Evolutionary conservation across 2,329 filamentous ascomycete species (phyloP).

Genomic region (Didymella keratinophila): DNA sequence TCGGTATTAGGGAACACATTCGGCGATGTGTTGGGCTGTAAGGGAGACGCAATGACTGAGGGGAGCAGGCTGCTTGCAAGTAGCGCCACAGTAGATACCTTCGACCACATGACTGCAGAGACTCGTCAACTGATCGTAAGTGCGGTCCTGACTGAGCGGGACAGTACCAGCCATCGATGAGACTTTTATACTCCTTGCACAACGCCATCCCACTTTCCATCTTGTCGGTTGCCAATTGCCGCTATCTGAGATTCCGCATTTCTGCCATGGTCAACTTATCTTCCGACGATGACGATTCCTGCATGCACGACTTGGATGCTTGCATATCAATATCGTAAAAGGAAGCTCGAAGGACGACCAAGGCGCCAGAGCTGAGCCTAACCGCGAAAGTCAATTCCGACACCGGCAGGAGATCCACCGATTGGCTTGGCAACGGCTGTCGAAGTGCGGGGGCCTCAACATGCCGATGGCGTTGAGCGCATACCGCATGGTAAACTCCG

Average conservation of each 20-base stretch:
- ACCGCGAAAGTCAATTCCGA: background rate
- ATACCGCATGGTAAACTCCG: background rate
- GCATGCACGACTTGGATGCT: conserved; percentile 19
- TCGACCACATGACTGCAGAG: conserved; percentile 22
- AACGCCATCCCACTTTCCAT: background rate
- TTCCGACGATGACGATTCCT: conserved; percentile 20
- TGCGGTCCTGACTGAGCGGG: background rate
- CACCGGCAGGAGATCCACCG: conserved; percentile 9
- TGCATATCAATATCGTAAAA: conserved; percentile 24
- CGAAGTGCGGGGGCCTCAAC: conserved; percentile 11
- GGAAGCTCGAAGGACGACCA: conserved; percentile 28
- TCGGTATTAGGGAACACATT: conserved; percentile 24
- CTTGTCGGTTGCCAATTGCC: conserved; percentile 7
- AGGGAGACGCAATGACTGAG: conserved; percentile 20
- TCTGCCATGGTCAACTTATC: conserved; percentile 4
- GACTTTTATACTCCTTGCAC: conserved; percentile 3
- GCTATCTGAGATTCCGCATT: conserved; percentile 21
- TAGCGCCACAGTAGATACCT: conserved; percentile 7
- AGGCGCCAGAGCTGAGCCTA: conserved; percentile 14
- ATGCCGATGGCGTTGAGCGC: conserved; percentile 9
- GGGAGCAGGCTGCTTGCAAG: conserved; percentile 18
- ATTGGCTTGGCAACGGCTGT: conserved; percentile 10
- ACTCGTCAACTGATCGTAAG: background rate
- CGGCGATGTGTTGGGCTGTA: conserved; percentile 25
- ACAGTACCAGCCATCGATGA: background rate